Conservation (phyloP, 2,329 filamentous ascomycete genomes). For the Thermomyces lanuginosus region DNA sequence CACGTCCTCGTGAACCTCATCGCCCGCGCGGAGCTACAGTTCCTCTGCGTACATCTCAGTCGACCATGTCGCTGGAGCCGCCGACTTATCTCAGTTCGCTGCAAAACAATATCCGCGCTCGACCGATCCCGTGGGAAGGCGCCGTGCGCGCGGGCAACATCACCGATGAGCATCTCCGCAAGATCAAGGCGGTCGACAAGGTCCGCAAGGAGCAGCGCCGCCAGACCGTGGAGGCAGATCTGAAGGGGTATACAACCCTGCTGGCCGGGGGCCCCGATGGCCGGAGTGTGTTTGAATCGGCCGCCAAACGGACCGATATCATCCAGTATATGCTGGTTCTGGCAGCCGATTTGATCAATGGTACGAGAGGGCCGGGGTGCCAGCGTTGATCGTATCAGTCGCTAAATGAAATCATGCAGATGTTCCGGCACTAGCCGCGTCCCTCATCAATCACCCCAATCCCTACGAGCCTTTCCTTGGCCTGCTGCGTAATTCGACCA, state of each 20-base stretch:
- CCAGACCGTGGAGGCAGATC: slow-evolving; percentile 62
- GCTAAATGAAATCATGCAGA: slow-evolving; percentile 35
- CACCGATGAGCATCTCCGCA: slow-evolving; percentile 81
- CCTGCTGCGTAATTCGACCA: slow-evolving; percentile 66
- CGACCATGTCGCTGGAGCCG: slow-evolving; percentile 71
- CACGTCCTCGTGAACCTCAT: too few species aligned
- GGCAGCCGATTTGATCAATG: slow-evolving; percentile 69
- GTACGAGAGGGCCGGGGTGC: slow-evolving; percentile 34
- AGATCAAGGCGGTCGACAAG: slow-evolving; percentile 94
- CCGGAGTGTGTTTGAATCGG: slow-evolving; percentile 67
- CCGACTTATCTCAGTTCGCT: slow-evolving; percentile 75
- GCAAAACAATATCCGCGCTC: slow-evolving; percentile 90
- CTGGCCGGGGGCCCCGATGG: slow-evolving; percentile 54
- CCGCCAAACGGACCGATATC: slow-evolving; percentile 73
- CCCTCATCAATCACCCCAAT: slow-evolving; percentile 54
- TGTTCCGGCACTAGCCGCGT: slow-evolving; percentile 60
- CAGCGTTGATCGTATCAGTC: not conserved
- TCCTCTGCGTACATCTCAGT: too few species aligned
- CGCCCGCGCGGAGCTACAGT: too few species aligned
- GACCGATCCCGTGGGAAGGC: slow-evolving; percentile 95
- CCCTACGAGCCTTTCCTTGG: slow-evolving; percentile 66
- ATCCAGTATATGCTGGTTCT: slow-evolving; percentile 90
- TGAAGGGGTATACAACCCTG: slow-evolving; percentile 62
- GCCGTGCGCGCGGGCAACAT: slow-evolving; percentile 85
- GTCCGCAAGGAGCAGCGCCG: slow-evolving; percentile 81